Conservation (phyloP, 2,329 filamentous ascomycete genomes). For the Westerdykella ornata region DNA sequence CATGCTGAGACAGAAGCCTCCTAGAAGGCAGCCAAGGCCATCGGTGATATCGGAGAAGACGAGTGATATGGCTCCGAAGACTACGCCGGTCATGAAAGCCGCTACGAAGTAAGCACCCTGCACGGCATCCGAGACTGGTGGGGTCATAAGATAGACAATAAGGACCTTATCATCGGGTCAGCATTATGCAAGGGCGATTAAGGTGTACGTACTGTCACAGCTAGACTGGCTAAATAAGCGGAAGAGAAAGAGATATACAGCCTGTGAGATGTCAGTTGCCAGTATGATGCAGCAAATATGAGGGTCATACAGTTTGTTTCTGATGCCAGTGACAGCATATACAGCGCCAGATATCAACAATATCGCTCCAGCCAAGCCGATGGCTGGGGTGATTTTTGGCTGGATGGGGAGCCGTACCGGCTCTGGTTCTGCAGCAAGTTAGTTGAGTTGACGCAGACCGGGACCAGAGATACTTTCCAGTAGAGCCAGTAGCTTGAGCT, state of each 20-base stretch:
- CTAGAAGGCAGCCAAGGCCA: constrained; percentile 78
- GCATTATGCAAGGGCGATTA: background rate
- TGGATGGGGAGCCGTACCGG: constrained; percentile 55
- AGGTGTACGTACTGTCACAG: constrained; percentile 52
- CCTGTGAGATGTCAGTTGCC: constrained; percentile 22
- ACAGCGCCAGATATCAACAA: constrained; percentile 65
- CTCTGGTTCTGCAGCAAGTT: background rate
- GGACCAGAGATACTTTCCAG: constrained; percentile 4
- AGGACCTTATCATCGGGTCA: constrained; percentile 48
- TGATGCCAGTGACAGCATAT: constrained; percentile 73
- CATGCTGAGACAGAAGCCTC: constrained; percentile 81
- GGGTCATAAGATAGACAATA: constrained; percentile 81
- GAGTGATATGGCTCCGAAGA: constrained; percentile 66
- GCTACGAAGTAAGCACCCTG: constrained; percentile 87
- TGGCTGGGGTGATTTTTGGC: constrained; percentile 71
- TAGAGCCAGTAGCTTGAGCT: constrained; percentile 15
- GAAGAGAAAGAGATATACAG: constrained; percentile 62
- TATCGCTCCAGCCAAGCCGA: constrained; percentile 70
- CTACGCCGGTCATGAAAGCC: constrained; percentile 61
- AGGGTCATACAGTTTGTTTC: constrained; percentile 55
- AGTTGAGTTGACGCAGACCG: too few relatives aligned
- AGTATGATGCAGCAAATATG: background rate
- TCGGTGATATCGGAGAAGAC: constrained; percentile 79
- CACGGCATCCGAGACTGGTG: constrained; percentile 65
- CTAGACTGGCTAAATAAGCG: constrained; percentile 64